Conservation (phyloP, 2,329 filamentous ascomycete genomes). For the Colletotrichum limetticola region DNA sequence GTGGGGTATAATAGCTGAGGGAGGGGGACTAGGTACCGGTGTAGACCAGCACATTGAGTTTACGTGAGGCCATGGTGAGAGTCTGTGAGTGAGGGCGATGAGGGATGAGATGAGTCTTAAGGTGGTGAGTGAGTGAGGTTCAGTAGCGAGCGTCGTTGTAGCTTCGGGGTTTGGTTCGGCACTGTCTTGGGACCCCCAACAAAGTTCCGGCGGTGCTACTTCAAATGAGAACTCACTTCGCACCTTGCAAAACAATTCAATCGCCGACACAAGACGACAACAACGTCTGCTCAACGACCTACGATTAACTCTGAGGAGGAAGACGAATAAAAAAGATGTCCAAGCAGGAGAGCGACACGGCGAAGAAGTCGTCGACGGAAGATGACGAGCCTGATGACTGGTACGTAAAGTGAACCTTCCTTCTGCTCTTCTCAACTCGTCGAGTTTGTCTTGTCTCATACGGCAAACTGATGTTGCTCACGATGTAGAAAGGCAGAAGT, state of each 20-base stretch:
- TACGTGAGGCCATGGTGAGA: conserved; percentile 69
- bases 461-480: not conserved
- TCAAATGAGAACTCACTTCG: not conserved
- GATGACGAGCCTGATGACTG: conserved; percentile 97
- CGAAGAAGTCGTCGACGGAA: conserved; percentile 54
- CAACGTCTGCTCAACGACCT: not conserved
- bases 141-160: not conserved
- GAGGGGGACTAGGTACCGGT: conserved; percentile 67
- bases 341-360: conserved; percentile 60
- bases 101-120: conserved; percentile 7
- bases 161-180: conserved; percentile 10
- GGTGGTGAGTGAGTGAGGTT: conserved; percentile 17
- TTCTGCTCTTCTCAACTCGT: not conserved
- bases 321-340: conserved; percentile 54
- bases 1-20: too few relatives aligned
- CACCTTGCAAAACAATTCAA: conserved; percentile 3
- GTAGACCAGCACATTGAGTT: conserved; percentile 93
- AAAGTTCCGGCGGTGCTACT: not conserved
- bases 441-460: not conserved
- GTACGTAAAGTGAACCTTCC: conserved; percentile 60
- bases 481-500: not conserved
- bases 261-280: not conserved
- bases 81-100: not conserved
- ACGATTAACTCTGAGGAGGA: not conserved
- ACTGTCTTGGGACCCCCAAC: conserved; percentile 25